phyloP scores from a whole-genome alignment of 2,329 filamentous ascomycete species.

The Podosphaera aphanis region DNA sequence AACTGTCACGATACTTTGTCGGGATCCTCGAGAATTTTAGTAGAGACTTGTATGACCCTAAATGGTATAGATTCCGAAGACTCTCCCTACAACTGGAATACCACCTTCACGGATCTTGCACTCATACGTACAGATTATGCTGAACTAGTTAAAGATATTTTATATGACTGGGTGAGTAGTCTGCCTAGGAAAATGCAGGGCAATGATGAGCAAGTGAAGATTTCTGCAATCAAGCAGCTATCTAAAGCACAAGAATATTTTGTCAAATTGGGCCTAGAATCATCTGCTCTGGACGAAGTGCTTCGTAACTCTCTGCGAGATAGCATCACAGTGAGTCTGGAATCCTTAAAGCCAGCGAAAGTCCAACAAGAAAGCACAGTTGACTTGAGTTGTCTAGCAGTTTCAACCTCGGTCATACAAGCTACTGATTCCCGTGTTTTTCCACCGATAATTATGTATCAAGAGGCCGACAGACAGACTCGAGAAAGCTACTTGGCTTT shows the following conservation, averaged over 20 bases:
- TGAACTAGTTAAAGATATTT: constrained; percentile 41
- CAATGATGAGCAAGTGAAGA: constrained; percentile 57
- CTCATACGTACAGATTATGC: constrained; percentile 36
- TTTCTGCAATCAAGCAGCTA: constrained; percentile 51
- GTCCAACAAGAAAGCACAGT: constrained; percentile 11
- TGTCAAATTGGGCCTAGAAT: constrained; percentile 36
- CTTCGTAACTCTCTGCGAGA: constrained; percentile 50
- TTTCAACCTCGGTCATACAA: constrained; percentile 10
- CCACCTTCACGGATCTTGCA: constrained; percentile 35
- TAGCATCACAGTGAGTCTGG: constrained; percentile 28
- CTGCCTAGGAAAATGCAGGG: constrained; percentile 66
- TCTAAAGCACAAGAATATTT: constrained; percentile 47
- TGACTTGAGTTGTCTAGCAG: constrained; percentile 13
- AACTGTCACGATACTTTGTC: constrained; percentile 52
- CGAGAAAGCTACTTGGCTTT: constrained; percentile 33
- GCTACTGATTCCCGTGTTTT: constrained; percentile 20
- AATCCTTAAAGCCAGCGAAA: constrained; percentile 3
- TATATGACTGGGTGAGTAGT: constrained; percentile 62
- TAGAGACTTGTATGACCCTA: constrained; percentile 61
- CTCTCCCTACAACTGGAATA: constrained; percentile 17
- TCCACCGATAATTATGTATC: constrained; percentile 34
- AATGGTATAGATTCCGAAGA: constrained; percentile 25
- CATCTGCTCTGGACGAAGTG: constrained; percentile 40
- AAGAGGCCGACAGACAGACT: constrained; percentile 43
- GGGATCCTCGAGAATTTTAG: constrained; percentile 44